phyloP scores from a whole-genome alignment of 2,329 filamentous ascomycete species.

The Trichoderma sp. region DNA sequence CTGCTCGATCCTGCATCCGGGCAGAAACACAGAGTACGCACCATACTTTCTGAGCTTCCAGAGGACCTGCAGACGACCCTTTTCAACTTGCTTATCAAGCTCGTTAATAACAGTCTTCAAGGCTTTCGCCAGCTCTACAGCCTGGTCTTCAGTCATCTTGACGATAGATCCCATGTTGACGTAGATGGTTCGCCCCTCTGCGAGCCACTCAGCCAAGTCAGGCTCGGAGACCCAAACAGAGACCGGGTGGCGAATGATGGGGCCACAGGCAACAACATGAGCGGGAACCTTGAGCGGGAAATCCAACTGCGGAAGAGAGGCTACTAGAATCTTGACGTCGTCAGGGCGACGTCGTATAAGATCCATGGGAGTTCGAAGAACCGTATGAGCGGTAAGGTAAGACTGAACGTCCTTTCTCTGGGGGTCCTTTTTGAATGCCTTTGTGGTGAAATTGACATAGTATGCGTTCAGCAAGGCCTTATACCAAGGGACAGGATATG shows the following conservation, averaged over 20 bases:
- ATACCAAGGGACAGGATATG: conserved; percentile 51
- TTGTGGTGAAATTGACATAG: conserved; percentile 32
- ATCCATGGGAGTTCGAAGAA: conserved; percentile 34
- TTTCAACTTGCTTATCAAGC: conserved; percentile 20
- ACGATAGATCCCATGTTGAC: conserved; percentile 53
- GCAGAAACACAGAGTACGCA: conserved; percentile 25
- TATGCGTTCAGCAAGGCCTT: conserved; percentile 49
- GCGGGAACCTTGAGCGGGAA: conserved; percentile 46
- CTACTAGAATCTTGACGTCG: conserved; percentile 36
- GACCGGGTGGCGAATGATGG: conserved; percentile 46
- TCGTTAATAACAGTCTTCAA: conserved; percentile 43
- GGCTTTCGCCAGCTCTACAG: conserved; percentile 45
- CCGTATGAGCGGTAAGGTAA: conserved; percentile 29
- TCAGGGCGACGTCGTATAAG: conserved; percentile 31
- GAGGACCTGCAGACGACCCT: conserved; percentile 36
- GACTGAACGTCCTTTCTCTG: conserved; percentile 28
- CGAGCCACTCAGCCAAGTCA: conserved; percentile 50
- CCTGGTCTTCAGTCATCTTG: conserved; percentile 40
- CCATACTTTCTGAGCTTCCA: conserved; percentile 42
- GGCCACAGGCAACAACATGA: conserved; percentile 51
- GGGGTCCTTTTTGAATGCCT: conserved; percentile 21
- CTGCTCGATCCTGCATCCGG: conserved; percentile 29
- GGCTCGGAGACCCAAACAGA: conserved; percentile 45
- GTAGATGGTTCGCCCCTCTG: conserved; percentile 48
- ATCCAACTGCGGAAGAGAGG: conserved; percentile 42